A percentile compares a stretch with the other conserved stretches of the same genome.
These are phyloP conservation scores for Simmondsia chinensis DNA, from an alignment of 148 eudicot genomes.

Conservation along the genomic window DNA sequence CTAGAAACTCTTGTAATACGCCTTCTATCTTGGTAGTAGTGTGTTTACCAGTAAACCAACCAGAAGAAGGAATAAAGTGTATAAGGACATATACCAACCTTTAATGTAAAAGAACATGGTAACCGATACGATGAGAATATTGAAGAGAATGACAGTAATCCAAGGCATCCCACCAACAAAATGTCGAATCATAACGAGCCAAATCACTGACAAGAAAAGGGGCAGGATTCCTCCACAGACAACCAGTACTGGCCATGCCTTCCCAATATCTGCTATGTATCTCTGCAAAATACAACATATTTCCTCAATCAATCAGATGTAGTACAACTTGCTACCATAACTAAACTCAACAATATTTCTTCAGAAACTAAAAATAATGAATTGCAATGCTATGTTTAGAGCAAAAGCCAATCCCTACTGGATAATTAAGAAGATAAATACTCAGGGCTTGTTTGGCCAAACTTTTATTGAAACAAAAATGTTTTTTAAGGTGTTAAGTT, in stretches of 20 bases:
- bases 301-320: no score
- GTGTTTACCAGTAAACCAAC: neutral
- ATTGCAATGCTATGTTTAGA: no score
- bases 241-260: conserved; percentile 84
- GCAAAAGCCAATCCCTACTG: no score
- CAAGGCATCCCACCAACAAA: conserved; percentile 96
- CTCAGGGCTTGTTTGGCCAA: no score
- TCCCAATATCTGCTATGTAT: conserved; percentile 94
- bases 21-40: neutral
- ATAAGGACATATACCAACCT: conserved; percentile 41
- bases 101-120: conserved; percentile 79
- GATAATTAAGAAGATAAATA: no score
- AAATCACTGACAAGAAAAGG: conserved; percentile 65
- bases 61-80: neutral
- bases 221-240: conserved; percentile 96
- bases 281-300: conserved; percentile 51
- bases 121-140: conserved; percentile 68
- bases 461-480: no score
- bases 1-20: neutral
- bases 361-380: no score
- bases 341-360: no score
- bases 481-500: no score
- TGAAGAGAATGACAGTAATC: conserved; percentile 82
- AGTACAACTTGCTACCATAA: no score
- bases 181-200: conserved; percentile 91